Evolutionary conservation across 768 basidiomycete species (phyloP), one percentile per base, ranked within the genome.

Genomic region (Sistotremastrum niveocremeum): DNA sequence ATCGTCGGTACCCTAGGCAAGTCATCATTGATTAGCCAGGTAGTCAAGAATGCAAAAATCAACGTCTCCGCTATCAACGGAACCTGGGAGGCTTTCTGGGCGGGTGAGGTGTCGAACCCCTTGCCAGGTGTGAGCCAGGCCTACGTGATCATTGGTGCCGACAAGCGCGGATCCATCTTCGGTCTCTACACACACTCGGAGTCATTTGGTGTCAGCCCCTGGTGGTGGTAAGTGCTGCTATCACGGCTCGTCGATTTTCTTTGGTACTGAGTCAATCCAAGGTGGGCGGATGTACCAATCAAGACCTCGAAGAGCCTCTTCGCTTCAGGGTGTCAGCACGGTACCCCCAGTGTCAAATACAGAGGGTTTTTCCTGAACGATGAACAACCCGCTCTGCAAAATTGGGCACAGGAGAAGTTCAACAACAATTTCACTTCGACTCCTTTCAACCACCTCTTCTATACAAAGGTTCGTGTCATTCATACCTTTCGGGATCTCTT

Each of bases 281-380:
- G 75, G 76, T 85, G 81, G 81, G 78, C 81, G n/a, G 81, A 85
- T 57, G 81, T 81, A n/a, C 78, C 78, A 6, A 66, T 71, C 1
- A 71, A 70, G 10, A 62, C 65, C 33, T 69, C 77, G 34, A 56
- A 64, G 7, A 58, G 72, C 34, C 49, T 84, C 29, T 75, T 70
- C 51, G 52, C 62, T 1, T 39, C 59, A 5, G 62, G 63, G 0
- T 68, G 67, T 48, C 49, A 62, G 5, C 79, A 82, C 60, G 81
- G 77, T 37, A 55, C 67, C 10, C 81, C 82, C 3, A 75, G 74
- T 6, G 78, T 84, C 47, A 76, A 81, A 55, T 83, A 79, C 53
- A 72, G 81, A 34, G 82, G 76, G 9, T 72, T 83, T 38, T 80
- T 85, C 65, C 60, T 85, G 50, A 85, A 85, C 56, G 81, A 85